Conservation (phyloP, 768 basidiomycete species). For the Rhodocollybia butyracea region DNA sequence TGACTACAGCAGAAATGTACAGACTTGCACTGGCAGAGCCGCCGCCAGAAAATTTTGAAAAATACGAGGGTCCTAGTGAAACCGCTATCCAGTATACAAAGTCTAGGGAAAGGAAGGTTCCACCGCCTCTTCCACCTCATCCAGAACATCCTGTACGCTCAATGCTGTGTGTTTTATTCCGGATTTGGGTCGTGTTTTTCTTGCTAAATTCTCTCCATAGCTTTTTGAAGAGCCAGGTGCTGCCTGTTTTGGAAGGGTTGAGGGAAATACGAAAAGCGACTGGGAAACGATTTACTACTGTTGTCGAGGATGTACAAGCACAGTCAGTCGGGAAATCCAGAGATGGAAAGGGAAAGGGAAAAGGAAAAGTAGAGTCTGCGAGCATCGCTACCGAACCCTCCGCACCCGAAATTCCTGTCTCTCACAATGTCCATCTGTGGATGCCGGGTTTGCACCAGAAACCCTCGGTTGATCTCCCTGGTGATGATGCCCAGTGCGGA, state of each 20-base stretch:
- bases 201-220: constrained; percentile 24
- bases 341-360: constrained; percentile 5
- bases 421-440: constrained; percentile 42
- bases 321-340: constrained; percentile 14
- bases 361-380: constrained; percentile 15
- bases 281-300: constrained; percentile 24
- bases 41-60: neutral
- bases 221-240: constrained; percentile 51
- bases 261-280: constrained; percentile 42
- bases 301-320: constrained; percentile 8
- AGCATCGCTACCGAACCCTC: constrained; percentile 14
- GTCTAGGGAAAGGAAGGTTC: constrained; percentile 2
- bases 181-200: neutral
- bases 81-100: neutral
- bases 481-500: constrained; percentile 41
- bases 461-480: constrained; percentile 8
- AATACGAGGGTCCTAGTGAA: neutral
- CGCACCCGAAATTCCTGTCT: constrained; percentile 15
- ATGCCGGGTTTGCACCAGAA: constrained; percentile 14
- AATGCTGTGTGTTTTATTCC: constrained; percentile 37
- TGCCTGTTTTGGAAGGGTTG: constrained; percentile 41
- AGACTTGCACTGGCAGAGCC: constrained; percentile 1
- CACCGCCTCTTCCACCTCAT: constrained; percentile 29
- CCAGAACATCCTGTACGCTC: constrained; percentile 52
- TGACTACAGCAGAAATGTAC: constrained; percentile 5